A percentile compares a stretch with the other conserved stretches of the same genome.
These are phyloP conservation scores for Calonectria hongkongensis DNA, from an alignment of 2,329 filamentous ascomycete genomes.

Conservation along the genomic window DNA sequence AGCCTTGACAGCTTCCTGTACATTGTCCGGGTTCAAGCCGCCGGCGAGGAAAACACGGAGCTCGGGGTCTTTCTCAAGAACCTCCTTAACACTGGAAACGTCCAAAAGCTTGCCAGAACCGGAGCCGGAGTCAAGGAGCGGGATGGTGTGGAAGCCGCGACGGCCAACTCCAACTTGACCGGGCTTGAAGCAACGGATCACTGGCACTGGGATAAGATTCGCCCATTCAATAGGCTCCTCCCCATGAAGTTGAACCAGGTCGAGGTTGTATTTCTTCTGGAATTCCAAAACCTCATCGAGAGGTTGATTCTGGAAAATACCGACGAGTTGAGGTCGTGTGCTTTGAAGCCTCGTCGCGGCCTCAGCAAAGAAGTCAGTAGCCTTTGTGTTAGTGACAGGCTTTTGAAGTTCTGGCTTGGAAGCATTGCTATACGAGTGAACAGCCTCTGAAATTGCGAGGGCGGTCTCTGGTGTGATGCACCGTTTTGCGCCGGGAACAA, in stretches of 20 bases:
- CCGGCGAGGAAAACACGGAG: constrained; percentile 89
- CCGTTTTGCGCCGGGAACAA: constrained; percentile 88
- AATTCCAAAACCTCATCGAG: constrained; percentile 87
- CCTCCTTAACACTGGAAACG: constrained; percentile 78
- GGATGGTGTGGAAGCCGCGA: constrained; percentile 88
- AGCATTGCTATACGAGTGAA: constrained; percentile 80
- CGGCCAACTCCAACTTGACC: constrained; percentile 81
- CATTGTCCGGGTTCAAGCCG: constrained; percentile 87
- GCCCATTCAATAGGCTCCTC: constrained; percentile 96
- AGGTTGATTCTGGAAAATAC: constrained; percentile 95
- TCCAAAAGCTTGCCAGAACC: constrained; percentile 90
- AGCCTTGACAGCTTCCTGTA: constrained; percentile 78
- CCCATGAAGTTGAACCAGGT: constrained; percentile 95
- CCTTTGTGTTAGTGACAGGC: constrained; percentile 56
- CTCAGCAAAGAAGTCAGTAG: constrained; percentile 83
- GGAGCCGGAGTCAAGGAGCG: constrained; percentile 89
- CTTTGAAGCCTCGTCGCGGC: constrained; percentile 69
- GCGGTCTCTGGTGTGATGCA: constrained; percentile 87
- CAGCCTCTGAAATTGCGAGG: constrained; percentile 84
- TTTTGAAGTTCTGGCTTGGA: constrained; percentile 58
- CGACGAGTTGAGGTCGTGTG: constrained; percentile 85
- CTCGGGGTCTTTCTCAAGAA: constrained; percentile 80
- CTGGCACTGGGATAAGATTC: constrained; percentile 89
- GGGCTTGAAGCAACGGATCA: constrained; percentile 90
- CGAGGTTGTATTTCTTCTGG: constrained; percentile 84